Base-by-base conservation (phyloP, 768 basidiomycete species). In the Boletellus ananas region DNA sequence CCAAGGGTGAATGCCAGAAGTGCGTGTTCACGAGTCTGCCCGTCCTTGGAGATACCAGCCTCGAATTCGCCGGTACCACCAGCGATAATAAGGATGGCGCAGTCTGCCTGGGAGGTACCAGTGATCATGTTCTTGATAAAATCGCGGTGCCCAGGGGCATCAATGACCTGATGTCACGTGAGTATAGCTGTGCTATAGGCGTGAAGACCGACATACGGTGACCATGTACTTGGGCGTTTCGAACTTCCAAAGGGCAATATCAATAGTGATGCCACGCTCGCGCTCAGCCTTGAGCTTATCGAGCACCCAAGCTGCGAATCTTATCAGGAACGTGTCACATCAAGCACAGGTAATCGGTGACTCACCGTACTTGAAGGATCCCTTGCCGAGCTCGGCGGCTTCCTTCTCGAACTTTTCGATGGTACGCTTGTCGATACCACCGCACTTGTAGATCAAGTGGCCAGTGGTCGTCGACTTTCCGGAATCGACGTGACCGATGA, bases 41-140 rank as follows among this genome's bases (percentile, higher is more conserved):
- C 96, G 69, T 98, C 96, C 84, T 99, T 98, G 77, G 95, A 98
- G 84, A 99, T 98, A 90, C 96, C 96, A 71, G 95, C 95, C 76
- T 99, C 96, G 78, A 99, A 98, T 78, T 99, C 96, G 85, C 96
- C 96, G 73, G 90, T 94, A 79, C 96, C 96, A 74, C 80, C 88
- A 58, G 95, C 96, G 62, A 99, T 99, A 81, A 99, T 98, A 74
- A 99, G 93, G 73, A 99, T 85, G 67, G 94, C 96, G 69, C 95
- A 98, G 73, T 99, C 95, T 71, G 95, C 94, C 85, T 99, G 96
- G 66, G 96, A 99, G 65, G 96, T 99, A 83, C 96, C 96, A 56
- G 96, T 99, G 73, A 99, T 99, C 94, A 94, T 96, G 91, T 96
- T 99, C 80, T 99, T 99, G 84, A 99, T 99, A 79, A 99, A 99